These are phyloP conservation scores for Xylaria sp. DNA, from an alignment of 2,329 filamentous ascomycete genomes.

Conservation along the genomic window DNA sequence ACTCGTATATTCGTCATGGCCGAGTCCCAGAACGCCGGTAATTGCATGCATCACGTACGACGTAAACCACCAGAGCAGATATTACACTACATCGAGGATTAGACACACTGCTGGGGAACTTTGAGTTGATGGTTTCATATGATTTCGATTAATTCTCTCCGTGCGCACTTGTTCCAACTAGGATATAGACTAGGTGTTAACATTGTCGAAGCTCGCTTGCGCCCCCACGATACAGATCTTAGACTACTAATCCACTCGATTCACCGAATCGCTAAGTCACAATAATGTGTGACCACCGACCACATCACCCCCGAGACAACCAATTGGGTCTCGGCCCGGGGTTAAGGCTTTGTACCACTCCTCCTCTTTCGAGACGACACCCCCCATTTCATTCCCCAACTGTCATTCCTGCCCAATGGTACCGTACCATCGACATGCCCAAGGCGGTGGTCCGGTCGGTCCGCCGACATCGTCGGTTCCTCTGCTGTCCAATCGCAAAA, in stretches of 20 bases:
- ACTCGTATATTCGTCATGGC: neutral
- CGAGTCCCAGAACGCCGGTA: conserved; percentile 11
- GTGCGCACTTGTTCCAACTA: conserved; percentile 4
- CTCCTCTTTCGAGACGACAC: neutral
- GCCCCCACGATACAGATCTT: neutral
- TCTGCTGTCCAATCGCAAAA: conserved; percentile 16
- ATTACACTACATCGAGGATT: neutral
- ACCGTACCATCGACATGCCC: conserved; percentile 10
- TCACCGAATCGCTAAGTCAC: conserved; percentile 17
- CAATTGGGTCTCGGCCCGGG: conserved; percentile 14
- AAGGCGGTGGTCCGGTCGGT: conserved; percentile 21
- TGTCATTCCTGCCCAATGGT: conserved; percentile 27
- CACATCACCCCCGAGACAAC: conserved; percentile 17
- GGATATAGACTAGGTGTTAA: conserved; percentile 8
- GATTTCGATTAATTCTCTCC: conserved; percentile 11
- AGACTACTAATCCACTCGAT: conserved; percentile 3
- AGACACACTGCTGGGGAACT: neutral
- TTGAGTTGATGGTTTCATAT: neutral
- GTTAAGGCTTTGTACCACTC: conserved; percentile 1
- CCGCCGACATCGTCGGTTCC: conserved; percentile 20
- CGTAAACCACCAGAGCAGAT: neutral
- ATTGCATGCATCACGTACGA: conserved; percentile 1
- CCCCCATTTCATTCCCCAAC: conserved; percentile 6
- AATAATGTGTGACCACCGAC: conserved; percentile 17
- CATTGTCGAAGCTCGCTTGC: neutral